Evolutionary conservation across 306 rosid genomes (phyloP).

Genomic region (Corylus heterophylla): DNA sequence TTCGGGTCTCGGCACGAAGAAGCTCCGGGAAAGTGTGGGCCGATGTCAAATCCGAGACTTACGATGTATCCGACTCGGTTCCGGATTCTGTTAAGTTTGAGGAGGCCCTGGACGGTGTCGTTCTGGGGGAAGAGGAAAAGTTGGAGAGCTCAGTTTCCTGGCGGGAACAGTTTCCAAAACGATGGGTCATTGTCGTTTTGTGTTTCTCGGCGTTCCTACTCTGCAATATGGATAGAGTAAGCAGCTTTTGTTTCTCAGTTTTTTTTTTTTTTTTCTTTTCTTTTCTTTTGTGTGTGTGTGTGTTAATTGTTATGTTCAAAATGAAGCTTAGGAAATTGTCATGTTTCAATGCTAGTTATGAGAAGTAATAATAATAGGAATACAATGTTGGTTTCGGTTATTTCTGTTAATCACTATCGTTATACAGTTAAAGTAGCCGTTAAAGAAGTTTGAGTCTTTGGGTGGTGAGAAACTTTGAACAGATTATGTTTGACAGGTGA

Average conservation of each 20-base stretch:
- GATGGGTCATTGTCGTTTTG: slow-evolving; percentile 92
- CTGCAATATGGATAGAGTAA: slow-evolving; percentile 97
- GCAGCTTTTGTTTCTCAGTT: not conserved
- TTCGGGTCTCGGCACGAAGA: slow-evolving; percentile 27
- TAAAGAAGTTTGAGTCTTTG: not conserved
- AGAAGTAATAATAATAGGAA: no score
- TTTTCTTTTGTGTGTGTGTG: not conserved
- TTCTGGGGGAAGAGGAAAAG: slow-evolving; percentile 25
- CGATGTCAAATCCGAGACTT: slow-evolving; percentile 65
- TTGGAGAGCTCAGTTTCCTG: slow-evolving; percentile 33
- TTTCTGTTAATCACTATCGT: not conserved
- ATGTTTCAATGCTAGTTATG: not conserved
- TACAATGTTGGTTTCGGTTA: not conserved
- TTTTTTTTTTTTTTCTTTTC: not conserved
- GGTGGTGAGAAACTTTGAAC: slow-evolving; percentile 23
- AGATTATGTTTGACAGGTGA: slow-evolving; percentile 61
- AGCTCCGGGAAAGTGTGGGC: slow-evolving; percentile 52
- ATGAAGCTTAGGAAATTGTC: not conserved
- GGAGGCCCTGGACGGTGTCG: slow-evolving; percentile 24
- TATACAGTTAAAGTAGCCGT: not conserved
- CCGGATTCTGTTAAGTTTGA: slow-evolving; percentile 44
- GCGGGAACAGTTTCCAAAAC: slow-evolving; percentile 78
- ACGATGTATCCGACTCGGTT: slow-evolving; percentile 34
- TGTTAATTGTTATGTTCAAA: not conserved
- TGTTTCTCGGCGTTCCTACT: slow-evolving; percentile 93